Conservation (phyloP, 2,329 filamentous ascomycete species). For the Trichoderma cornu-damae region DNA sequence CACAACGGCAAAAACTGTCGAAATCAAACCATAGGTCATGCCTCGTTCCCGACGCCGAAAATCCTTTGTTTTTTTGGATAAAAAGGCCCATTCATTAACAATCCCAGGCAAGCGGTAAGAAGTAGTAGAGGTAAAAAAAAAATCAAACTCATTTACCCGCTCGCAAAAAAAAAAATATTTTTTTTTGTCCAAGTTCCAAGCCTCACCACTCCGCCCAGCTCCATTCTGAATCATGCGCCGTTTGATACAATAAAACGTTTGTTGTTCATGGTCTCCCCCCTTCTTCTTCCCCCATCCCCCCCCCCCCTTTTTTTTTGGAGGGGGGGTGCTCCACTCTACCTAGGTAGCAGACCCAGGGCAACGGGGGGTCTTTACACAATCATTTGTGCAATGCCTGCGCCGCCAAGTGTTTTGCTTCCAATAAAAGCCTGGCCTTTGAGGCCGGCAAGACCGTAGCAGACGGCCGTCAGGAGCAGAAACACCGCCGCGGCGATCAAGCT, state of each 20-base stretch:
- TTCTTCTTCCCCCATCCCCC: background rate
- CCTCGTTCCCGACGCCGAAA: constrained; percentile 20
- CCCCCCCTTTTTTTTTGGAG: background rate
- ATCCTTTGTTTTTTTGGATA: constrained; percentile 14
- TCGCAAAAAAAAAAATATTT: background rate
- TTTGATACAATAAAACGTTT: background rate
- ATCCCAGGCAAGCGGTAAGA: constrained; percentile 14
- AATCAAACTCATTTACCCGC: constrained; percentile 6
- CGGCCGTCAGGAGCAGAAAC: constrained; percentile 67
- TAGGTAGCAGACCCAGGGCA: background rate
- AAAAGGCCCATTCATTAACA: constrained; percentile 11
- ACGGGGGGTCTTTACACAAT: constrained; percentile 64
- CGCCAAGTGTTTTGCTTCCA: constrained; percentile 92
- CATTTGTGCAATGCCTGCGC: constrained; percentile 93
- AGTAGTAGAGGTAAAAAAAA: background rate
- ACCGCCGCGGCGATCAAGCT: constrained; percentile 83
- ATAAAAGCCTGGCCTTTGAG: constrained; percentile 81
- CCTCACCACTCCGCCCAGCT: background rate
- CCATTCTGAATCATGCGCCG: constrained; percentile 11
- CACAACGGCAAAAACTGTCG: constrained; percentile 10
- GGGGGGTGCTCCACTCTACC: no score
- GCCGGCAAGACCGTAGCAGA: constrained; percentile 76
- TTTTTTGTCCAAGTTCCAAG: constrained; percentile 13
- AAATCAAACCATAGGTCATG: constrained; percentile 19
- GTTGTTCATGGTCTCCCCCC: background rate